Evolutionary conservation across 139 green algal genomes (phyloP), one percentile per base, ranked within the genome.

Genomic region (Monoraphidium neglectum): DNA sequence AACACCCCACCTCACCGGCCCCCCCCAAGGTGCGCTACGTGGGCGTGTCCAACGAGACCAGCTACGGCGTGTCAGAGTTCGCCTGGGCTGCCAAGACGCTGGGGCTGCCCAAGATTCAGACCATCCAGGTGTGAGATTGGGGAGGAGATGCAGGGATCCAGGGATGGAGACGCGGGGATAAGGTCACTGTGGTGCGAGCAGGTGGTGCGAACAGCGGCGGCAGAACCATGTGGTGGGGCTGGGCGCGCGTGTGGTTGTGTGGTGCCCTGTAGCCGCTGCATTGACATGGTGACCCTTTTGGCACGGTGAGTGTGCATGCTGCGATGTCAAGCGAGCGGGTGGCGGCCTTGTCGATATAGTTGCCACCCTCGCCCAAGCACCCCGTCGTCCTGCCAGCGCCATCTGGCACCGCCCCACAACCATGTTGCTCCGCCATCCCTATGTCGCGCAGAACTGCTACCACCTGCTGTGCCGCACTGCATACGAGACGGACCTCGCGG

Each of bases 31-130:
- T 98, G 23, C 82, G 91, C 12, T 88, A 97, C 84, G 67, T 96
- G 0, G 94, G 94, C n/a, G 87, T 98, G 4, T 91, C 78, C 33
- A 98, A 98, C 62, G 94, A 98, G 82, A 98, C 94, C 1, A 86
- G 76, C 40, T 96, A 89, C n/a, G 95, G 94, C 18, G 94, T 98
- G 30, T 86, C 81, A 60, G 72, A 89, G 67, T 97, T 95, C 36
- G 38, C 77, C 4, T 77, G 87, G 62, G 33, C 77, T 0, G 88
- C 92, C 26, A 65, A 91, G 75, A 18, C 82, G 49, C 47, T 70
- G 1, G 85, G 87, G 13, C 76, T 95, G 72, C 92, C 94, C 3
- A 87, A 84, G 54, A 90, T 96, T n/a, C 77, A 92, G 26, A 90
- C 76, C 70, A 98, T 98, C 67, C 90, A 94, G 81, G 91, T 91